A percentile compares a stretch with the other conserved stretches of the same genome.
phyloP scores from a whole-genome alignment of 2,329 filamentous ascomycete species.

The Penicillium corylophilum region DNA sequence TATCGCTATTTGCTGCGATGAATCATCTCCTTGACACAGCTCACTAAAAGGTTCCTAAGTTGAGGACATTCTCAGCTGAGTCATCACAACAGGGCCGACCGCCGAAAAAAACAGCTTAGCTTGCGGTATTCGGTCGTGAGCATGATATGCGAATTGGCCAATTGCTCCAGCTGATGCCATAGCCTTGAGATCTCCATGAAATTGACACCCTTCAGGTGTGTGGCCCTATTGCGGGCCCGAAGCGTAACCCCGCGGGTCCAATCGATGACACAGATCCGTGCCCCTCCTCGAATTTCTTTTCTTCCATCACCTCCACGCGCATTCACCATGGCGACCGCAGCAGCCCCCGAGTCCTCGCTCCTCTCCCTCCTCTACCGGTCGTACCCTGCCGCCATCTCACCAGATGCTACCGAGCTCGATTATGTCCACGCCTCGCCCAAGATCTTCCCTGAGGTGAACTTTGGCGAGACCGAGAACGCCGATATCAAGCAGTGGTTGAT shows the following conservation, averaged over 20 bases:
- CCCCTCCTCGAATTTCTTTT: conserved; percentile 33
- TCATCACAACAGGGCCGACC: conserved; percentile 8
- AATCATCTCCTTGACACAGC: too few species aligned
- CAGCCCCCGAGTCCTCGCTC: conserved; percentile 43
- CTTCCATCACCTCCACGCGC: conserved; percentile 24
- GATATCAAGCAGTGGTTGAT: conserved; percentile 89
- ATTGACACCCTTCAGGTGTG: conserved; percentile 19
- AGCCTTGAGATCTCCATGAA: conserved; percentile 17
- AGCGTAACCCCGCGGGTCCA: conserved; percentile 26
- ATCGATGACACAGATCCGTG: conserved; percentile 26
- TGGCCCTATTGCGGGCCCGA: conserved; percentile 25
- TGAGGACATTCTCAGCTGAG: conserved; percentile 6
- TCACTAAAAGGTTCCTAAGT: too few species aligned
- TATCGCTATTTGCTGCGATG: too few species aligned
- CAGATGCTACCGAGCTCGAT: conserved; percentile 43
- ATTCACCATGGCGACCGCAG: conserved; percentile 33
- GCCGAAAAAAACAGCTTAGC: conserved; percentile 5
- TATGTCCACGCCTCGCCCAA: conserved; percentile 52
- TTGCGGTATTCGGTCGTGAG: not conserved
- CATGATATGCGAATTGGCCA: not conserved
- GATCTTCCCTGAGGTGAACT: conserved; percentile 69
- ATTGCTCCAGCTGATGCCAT: conserved; percentile 8
- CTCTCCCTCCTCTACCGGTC: conserved; percentile 47
- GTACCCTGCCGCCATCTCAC: conserved; percentile 41
- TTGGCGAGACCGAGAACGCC: conserved; percentile 74